Evolutionary conservation across 2,329 filamentous ascomycete genomes (phyloP), one percentile per base, ranked within the genome.

Genomic region (Fusarium burgessii): DNA sequence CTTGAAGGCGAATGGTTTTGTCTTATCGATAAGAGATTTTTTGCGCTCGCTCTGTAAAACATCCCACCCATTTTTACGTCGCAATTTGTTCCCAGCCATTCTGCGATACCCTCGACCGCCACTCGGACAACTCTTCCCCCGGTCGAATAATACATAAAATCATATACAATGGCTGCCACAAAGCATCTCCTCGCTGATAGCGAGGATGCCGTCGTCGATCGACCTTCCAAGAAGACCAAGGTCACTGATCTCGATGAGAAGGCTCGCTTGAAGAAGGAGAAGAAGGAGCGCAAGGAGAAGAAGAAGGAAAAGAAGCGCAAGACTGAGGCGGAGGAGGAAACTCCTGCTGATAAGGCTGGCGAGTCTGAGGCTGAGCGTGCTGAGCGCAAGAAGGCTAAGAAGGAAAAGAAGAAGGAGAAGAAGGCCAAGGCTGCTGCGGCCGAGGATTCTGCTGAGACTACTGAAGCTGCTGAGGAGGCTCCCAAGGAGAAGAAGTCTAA

Each of bases 161-260:
- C 13, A 18, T 27, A n/a, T 12, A 68, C 33, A 58, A 83, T 83
- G 82, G 81, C 81, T 47, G 82, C 82, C 18, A 82, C 81, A 23
- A 83, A 83, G 73, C 82, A 81, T 66, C 66, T 73, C 20, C 77
- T 81, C 70, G 77, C 77, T 35, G 81, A 83, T 58, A 78, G 75
- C 70, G 80, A 82, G 70, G 74, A 72, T 50, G 70, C 63, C 50
- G 70, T 59, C 54, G 71, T 66, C 46, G 69, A 73, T 27, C 78
- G 80, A 27, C 80, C 82, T 17, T 77, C 75, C 69, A 83, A 83
- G 76, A 83, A 83, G 76, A 77, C 78, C 64, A 83, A 83, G 78
- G 72, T 80, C 63, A 72, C 74, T 64, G 72, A 77, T 54, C 70
- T 71, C 52, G 72, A 78, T 49, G 77, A 80, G 52, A 78, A 78